phyloP scores from a whole-genome alignment of 257 asterid species.

The Nicotiana paniculata region DNA sequence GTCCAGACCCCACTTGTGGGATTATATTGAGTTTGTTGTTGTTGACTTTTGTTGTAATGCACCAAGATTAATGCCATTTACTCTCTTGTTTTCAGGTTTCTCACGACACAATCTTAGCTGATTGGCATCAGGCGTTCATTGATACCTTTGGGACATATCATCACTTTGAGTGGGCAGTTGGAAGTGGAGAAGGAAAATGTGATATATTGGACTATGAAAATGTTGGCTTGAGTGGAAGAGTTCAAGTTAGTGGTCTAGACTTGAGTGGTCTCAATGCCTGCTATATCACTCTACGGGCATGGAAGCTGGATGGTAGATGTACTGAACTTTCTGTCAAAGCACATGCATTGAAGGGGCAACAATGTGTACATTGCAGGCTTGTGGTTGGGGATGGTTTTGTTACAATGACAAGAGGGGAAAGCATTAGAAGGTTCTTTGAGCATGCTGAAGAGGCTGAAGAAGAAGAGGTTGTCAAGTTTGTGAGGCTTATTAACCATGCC shows the following conservation, averaged over 20 bases:
- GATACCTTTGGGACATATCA: constrained; percentile 68
- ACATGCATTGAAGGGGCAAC: constrained; percentile 89
- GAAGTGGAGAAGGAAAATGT: constrained; percentile 91
- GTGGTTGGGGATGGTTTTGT: constrained; percentile 90
- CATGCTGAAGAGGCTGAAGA: constrained; percentile 99
- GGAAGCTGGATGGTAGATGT: constrained; percentile 83
- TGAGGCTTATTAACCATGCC: constrained; percentile 5
- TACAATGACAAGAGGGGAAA: constrained; percentile 70
- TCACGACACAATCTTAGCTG: constrained; percentile 75
- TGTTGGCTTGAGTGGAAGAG: constrained; percentile 85
- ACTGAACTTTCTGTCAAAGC: constrained; percentile 87
- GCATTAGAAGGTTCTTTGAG: constrained; percentile 82
- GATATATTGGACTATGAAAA: constrained; percentile 85
- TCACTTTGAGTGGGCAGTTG: constrained; percentile 97
- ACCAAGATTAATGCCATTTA: constrained; percentile 13
- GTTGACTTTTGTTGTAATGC: background rate
- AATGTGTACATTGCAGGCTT: constrained; percentile 92
- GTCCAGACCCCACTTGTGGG: too few species aligned
- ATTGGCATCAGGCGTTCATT: constrained; percentile 81
- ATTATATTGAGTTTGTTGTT: too few species aligned
- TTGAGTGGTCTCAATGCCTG: constrained; percentile 76
- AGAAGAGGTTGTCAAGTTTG: constrained; percentile 75
- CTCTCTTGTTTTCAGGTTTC: constrained; percentile 61
- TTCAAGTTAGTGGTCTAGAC: constrained; percentile 82
- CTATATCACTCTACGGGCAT: constrained; percentile 83